A percentile compares a stretch with the other conserved stretches of the same genome.
Evolutionary conservation across 2,329 filamentous ascomycete species (phyloP).

Genomic region (Hymenoscyphus linearis): DNA sequence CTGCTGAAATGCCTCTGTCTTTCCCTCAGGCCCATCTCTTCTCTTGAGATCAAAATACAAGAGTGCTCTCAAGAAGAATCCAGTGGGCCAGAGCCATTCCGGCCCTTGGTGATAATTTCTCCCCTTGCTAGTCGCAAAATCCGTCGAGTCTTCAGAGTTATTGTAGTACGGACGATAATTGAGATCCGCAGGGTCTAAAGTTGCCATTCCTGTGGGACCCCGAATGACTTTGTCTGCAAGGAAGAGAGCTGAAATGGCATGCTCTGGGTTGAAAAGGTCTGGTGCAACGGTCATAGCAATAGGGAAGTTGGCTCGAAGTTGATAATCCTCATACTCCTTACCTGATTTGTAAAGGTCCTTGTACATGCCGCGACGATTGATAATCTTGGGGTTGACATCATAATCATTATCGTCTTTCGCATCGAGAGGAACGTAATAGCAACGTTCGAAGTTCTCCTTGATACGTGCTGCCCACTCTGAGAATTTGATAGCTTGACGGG

Average conservation of each 20-base stretch:
- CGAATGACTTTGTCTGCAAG: conserved; percentile 74
- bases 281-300: conserved; percentile 95
- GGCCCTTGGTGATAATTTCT: conserved; percentile 98
- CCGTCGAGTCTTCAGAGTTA: conserved; percentile 87
- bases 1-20: conserved; percentile 89
- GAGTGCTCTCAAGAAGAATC: conserved; percentile 88
- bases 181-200: conserved; percentile 82
- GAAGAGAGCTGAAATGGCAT: conserved; percentile 75
- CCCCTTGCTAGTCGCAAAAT: conserved; percentile 90
- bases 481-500: conserved; percentile 57
- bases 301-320: conserved; percentile 87
- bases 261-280: conserved; percentile 71
- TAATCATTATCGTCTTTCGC: conserved; percentile 67
- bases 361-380: conserved; percentile 95
- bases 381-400: conserved; percentile 70
- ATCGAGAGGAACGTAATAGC: conserved; percentile 77
- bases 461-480: conserved; percentile 74
- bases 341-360: conserved; percentile 93
- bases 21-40: conserved; percentile 58
- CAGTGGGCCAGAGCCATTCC: conserved; percentile 96
- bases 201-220: conserved; percentile 91
- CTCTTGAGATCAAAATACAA: conserved; percentile 83
- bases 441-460: conserved; percentile 82
- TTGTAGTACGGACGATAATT: conserved; percentile 95
- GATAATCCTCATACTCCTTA: conserved; percentile 97